Evolutionary conservation across 306 rosid species (phyloP).

Genomic region (Dryas octopetala): DNA sequence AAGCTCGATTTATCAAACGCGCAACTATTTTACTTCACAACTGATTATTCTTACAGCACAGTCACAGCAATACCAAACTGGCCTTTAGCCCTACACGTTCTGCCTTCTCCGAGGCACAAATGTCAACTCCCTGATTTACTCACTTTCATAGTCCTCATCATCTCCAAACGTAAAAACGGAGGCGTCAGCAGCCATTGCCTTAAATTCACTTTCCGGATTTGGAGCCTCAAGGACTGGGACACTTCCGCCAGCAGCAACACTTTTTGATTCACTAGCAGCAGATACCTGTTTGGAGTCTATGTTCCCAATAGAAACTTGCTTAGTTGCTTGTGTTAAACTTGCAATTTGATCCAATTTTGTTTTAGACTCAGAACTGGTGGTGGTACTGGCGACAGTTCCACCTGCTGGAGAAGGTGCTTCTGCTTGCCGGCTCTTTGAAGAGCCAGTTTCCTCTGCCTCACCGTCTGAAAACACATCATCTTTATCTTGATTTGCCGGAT

Average conservation of each 20-base stretch:
- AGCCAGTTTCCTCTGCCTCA: constrained; percentile 64
- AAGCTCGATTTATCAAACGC: too few species aligned
- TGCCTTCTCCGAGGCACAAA: neutral
- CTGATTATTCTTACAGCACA: too few species aligned
- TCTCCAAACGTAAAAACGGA: constrained; percentile 95
- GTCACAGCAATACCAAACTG: too few species aligned
- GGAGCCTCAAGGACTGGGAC: constrained; percentile 42
- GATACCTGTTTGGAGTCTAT: constrained; percentile 33
- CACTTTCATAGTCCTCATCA: constrained; percentile 93
- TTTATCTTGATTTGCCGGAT: constrained; percentile 44
- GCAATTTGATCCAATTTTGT: constrained; percentile 46
- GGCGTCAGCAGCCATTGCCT: constrained; percentile 99
- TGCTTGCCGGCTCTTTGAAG: constrained; percentile 63
- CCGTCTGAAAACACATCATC: constrained; percentile 92
- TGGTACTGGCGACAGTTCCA: constrained; percentile 33
- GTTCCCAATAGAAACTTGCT: constrained; percentile 65
- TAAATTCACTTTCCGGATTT: constrained; percentile 79
- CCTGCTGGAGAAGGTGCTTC: constrained; percentile 45
- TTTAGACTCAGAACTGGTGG: constrained; percentile 45
- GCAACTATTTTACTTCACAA: too few species aligned
- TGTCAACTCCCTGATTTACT: constrained; percentile 36
- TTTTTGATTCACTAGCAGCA: constrained; percentile 45
- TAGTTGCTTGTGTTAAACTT: constrained; percentile 55
- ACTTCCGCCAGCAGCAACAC: constrained; percentile 36
- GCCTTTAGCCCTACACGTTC: too few species aligned